Evolutionary conservation across 805 yeast genomes (phyloP), one percentile per base, ranked within the genome.

Genomic region (Wickerhamomyces silvicola): DNA sequence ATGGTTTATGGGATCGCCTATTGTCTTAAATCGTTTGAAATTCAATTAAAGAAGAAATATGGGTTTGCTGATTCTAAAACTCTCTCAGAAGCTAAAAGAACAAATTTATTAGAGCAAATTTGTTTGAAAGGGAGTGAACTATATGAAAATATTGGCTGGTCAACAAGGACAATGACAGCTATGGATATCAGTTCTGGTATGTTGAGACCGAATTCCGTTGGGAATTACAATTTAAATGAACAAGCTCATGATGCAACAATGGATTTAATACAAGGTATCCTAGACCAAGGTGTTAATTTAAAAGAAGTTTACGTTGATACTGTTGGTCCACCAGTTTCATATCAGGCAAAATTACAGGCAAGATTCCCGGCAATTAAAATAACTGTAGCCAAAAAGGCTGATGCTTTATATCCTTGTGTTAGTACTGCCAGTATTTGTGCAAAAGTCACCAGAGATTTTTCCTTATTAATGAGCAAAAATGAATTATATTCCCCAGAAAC

Each of bases 241-340:
- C 98, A 92, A 57, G 98, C 98, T 0, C 97, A 92, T 50, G 95
- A 87, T 48, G 79, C 94, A 0, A 92, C 99, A 0, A 88, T 88
- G 51, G 75, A 64, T 11, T 60, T 92, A 38, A 86, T 92, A 24
- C 72, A 70, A 38, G 74, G 70, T 9, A 79, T 84, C 0, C 23
- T 84, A 5, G 72, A 68, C 19, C 58, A 62, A 22, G 82, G 84
- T 1, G 78, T 84, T 6, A 70, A 74, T 24, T 52, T 92, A 6
- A 68, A 64, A 18, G 85, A 85, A 51, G 72, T 88, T 0, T 92
- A 71, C 54, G 88, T 92, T 5, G 99, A 92, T 54, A 92, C 99
- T 0, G 98, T 92, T 25, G 99, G 99, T 0, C 97, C 97, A 1
- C 97, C 98, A 10, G 72, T 59, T 2, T 64, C 80, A 22, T 92